Evolutionary conservation across 331 rosid species (phyloP).

Genomic region (Phaseolus coccineus): DNA sequence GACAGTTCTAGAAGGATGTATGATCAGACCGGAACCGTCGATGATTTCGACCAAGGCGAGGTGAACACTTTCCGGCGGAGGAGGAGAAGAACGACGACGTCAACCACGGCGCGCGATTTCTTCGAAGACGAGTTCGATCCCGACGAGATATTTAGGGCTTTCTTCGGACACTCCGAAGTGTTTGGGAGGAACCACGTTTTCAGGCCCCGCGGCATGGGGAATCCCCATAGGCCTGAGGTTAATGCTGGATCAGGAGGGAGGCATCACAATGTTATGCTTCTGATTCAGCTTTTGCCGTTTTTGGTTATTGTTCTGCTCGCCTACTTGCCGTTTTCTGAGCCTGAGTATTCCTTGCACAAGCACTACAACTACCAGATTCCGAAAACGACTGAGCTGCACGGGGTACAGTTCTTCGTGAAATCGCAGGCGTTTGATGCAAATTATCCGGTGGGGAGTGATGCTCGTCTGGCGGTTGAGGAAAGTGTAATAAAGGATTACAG

Average conservation of each 20-base stretch:
- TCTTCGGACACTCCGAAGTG: constrained; percentile 76
- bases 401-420: constrained; percentile 73
- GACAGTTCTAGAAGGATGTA: constrained; percentile 76
- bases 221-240: constrained; percentile 67
- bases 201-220: constrained; percentile 66
- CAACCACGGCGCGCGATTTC: constrained; percentile 49
- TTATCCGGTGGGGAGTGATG: constrained; percentile 73
- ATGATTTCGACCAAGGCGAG: constrained; percentile 61
- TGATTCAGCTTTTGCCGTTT: constrained; percentile 74
- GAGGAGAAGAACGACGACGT: constrained; percentile 65
- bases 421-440: constrained; percentile 61
- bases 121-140: constrained; percentile 88
- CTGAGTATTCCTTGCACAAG: constrained; percentile 70
- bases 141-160: constrained; percentile 88
- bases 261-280: constrained; percentile 60
- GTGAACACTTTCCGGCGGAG: constrained; percentile 61
- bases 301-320: constrained; percentile 71
- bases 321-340: constrained; percentile 78
- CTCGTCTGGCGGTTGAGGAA: constrained; percentile 70
- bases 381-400: constrained; percentile 62
- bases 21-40: constrained; percentile 78
- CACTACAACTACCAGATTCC: constrained; percentile 62
- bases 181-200: constrained; percentile 66
- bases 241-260: constrained; percentile 68
- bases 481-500: constrained; percentile 71